phyloP scores from a whole-genome alignment of 78 protist genomes.

The Dictyostelium purpureum region DNA sequence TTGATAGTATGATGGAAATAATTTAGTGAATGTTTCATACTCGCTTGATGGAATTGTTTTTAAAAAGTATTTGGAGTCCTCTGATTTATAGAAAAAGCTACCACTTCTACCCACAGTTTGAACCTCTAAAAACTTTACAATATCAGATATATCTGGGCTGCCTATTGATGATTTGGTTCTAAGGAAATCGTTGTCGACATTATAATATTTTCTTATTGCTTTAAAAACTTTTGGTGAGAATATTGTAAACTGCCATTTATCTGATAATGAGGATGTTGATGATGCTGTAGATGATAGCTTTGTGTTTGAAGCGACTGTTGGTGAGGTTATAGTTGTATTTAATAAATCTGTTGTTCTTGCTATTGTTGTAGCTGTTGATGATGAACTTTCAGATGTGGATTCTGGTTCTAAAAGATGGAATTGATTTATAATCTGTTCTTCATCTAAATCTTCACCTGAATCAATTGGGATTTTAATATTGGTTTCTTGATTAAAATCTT shows the following conservation, averaged over 20 bases:
- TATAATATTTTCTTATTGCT: slow-evolving; percentile 18
- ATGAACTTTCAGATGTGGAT: neutral
- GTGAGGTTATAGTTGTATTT: neutral
- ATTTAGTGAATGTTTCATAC: slow-evolving; percentile 36
- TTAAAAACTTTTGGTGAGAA: slow-evolving; percentile 50
- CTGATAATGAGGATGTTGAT: neutral
- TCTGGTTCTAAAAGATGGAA: neutral
- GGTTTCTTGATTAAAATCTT: slow-evolving; percentile 9
- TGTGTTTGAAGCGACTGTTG: too few species aligned
- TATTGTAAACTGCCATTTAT: slow-evolving; percentile 16
- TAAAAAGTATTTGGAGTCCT: slow-evolving; percentile 38
- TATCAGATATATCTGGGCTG: too few species aligned
- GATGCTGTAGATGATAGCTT: neutral
- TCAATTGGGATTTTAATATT: neutral
- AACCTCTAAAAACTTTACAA: slow-evolving; percentile 50
- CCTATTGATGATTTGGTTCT: neutral
- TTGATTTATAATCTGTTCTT: neutral
- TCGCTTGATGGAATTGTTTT: slow-evolving; percentile 79
- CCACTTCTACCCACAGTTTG: slow-evolving; percentile 80
- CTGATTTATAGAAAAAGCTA: slow-evolving; percentile 73
- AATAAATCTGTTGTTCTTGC: neutral
- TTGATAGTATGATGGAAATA: slow-evolving; percentile 53
- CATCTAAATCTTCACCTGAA: too few species aligned
- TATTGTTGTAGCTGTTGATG: neutral
- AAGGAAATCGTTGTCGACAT: neutral